Evolutionary conservation across 768 basidiomycete species (phyloP).

Genomic region (Serendipita sp.): DNA sequence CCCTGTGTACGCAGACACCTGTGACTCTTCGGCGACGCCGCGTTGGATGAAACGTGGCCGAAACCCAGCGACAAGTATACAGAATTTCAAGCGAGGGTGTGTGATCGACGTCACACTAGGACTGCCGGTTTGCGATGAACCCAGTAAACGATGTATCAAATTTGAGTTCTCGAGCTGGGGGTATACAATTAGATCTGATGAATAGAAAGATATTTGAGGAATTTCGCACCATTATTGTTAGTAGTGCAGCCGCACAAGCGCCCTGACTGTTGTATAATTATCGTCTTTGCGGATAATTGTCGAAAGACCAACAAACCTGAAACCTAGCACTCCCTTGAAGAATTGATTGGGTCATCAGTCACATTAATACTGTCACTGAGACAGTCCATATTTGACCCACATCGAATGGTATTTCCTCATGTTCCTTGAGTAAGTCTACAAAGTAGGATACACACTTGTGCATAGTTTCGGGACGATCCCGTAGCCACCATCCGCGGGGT

Average conservation of each 20-base stretch:
- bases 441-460: conserved; percentile 39
- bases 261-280: conserved; percentile 31
- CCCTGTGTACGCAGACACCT: conserved; percentile 11
- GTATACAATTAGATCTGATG: not conserved
- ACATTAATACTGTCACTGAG: not conserved
- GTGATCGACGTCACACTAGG: conserved; percentile 23
- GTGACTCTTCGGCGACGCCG: not conserved
- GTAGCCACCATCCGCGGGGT: conserved; percentile 59
- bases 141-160: conserved; percentile 46
- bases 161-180: conserved; percentile 37
- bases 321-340: conserved; percentile 57
- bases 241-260: conserved; percentile 53
- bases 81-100: conserved; percentile 30
- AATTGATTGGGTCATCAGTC: not conserved
- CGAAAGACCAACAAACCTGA: conserved; percentile 32
- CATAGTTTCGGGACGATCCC: conserved; percentile 37
- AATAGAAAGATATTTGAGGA: conserved; percentile 2
- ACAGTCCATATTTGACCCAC: conserved; percentile 21
- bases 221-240: conserved; percentile 42
- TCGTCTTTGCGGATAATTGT: too few species aligned
- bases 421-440: conserved; percentile 35
- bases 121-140: conserved; percentile 57
- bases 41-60: conserved; percentile 16
- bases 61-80: conserved; percentile 63
- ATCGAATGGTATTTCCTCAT: conserved; percentile 29